Conservation (phyloP, 2,329 filamentous ascomycete genomes). For the Curvularia sp. region DNA sequence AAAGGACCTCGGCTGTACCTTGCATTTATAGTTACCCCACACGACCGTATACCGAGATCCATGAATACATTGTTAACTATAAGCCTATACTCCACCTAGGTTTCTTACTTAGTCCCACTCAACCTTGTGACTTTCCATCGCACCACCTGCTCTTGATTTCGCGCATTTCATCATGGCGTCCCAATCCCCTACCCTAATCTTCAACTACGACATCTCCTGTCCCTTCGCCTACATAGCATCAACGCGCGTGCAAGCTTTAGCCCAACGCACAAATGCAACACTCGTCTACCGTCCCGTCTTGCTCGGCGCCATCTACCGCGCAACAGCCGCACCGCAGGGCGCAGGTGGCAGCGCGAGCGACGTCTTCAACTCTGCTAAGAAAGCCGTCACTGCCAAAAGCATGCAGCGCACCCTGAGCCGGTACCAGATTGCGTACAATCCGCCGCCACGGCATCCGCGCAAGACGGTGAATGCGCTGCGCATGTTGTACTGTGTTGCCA, state of each 20-base stretch:
- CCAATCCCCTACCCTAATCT: slow-evolving; percentile 27
- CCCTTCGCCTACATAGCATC: slow-evolving; percentile 51
- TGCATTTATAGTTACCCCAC: slow-evolving; percentile 9
- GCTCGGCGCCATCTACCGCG: slow-evolving; percentile 47
- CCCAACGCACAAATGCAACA: slow-evolving; percentile 33
- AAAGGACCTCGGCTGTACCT: slow-evolving; percentile 15
- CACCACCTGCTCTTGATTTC: not conserved
- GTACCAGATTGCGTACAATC: slow-evolving; percentile 41
- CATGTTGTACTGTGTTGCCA: slow-evolving; percentile 33
- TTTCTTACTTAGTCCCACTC: not conserved
- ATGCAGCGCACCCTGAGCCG: slow-evolving; percentile 43
- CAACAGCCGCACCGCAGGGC: slow-evolving; percentile 46
- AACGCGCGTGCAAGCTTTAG: slow-evolving; percentile 41
- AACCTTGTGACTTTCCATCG: not conserved
- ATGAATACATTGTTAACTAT: not conserved
- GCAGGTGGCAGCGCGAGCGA: slow-evolving; percentile 46
- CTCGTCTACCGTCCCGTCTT: slow-evolving; percentile 42
- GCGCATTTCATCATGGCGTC: slow-evolving; percentile 15
- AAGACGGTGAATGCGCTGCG: slow-evolving; percentile 46
- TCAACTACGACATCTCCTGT: slow-evolving; percentile 47
- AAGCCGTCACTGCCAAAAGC: slow-evolving; percentile 33
- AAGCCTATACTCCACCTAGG: not conserved
- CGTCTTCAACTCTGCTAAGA: slow-evolving; percentile 47
- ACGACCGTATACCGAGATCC: slow-evolving; percentile 10
- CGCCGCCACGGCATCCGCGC: slow-evolving; percentile 41